phyloP scores from a whole-genome alignment of 2,329 filamentous ascomycete species.

The Aureobasidium sp. region DNA sequence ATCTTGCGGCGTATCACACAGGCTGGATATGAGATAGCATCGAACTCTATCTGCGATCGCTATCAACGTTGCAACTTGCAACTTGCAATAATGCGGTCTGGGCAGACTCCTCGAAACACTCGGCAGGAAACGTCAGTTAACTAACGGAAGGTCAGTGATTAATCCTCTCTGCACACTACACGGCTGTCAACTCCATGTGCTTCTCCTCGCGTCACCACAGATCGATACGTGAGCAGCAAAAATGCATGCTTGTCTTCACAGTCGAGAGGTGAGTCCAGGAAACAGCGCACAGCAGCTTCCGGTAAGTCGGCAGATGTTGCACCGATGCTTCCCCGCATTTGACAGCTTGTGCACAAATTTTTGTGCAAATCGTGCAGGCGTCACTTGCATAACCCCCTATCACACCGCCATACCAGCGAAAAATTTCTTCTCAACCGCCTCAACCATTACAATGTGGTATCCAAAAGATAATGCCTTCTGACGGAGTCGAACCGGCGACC shows the following conservation, averaged over 20 bases:
- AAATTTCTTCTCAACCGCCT: background rate
- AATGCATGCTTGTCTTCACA: no score
- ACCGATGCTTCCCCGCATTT: background rate
- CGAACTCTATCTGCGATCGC: background rate
- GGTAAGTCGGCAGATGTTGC: no score
- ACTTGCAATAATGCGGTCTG: background rate
- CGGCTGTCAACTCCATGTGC: no score
- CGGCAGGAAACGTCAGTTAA: no score
- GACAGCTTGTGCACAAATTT: background rate
- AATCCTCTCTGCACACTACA: no score
- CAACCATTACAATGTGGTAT: background rate
- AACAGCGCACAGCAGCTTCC: no score
- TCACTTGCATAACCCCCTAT: background rate
- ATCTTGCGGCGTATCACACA: background rate
- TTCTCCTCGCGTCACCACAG: no score
- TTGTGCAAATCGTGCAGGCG: background rate
- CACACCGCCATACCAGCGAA: background rate
- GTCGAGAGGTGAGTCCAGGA: no score
- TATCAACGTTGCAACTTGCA: background rate
- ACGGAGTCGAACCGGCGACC: conserved; percentile 12
- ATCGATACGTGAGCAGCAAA: no score
- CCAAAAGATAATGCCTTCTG: background rate
- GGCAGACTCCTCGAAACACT: background rate
- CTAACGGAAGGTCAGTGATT: no score
- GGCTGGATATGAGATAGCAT: background rate